Evolutionary conservation across 176 grass and related monocot genomes (phyloP).

Genomic region (Canna indica): DNA sequence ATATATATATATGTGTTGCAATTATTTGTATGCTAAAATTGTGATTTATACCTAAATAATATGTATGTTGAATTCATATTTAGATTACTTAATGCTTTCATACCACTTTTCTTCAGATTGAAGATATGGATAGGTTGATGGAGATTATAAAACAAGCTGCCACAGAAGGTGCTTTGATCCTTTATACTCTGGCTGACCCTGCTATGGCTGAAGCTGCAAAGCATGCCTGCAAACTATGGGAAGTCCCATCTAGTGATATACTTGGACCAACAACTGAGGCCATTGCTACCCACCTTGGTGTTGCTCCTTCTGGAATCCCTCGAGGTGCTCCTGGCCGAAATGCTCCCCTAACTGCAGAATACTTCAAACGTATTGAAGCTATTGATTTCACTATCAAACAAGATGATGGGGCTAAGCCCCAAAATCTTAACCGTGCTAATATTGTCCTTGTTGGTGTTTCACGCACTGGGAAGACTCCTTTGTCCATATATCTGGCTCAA

Average conservation of each 20-base stretch:
- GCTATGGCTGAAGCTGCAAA: slow-evolving; percentile 62
- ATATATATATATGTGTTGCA: background rate
- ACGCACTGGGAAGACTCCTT: slow-evolving; percentile 85
- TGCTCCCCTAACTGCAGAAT: slow-evolving; percentile 56
- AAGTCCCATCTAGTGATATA: slow-evolving; percentile 59
- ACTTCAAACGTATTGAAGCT: slow-evolving; percentile 79
- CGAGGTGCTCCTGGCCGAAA: slow-evolving; percentile 54
- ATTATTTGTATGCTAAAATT: background rate
- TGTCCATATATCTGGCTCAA: slow-evolving; percentile 91
- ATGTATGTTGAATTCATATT: background rate
- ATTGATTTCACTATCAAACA: slow-evolving; percentile 98
- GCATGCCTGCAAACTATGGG: slow-evolving; percentile 69
- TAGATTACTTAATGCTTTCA: no score
- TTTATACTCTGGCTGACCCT: slow-evolving; percentile 92
- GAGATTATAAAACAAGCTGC: slow-evolving; percentile 93
- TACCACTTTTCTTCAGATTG: slow-evolving; percentile 35
- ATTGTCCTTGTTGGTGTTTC: slow-evolving; percentile 93
- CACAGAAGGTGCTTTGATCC: slow-evolving; percentile 68
- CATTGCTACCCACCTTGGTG: slow-evolving; percentile 80
- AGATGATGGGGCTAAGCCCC: slow-evolving; percentile 84
- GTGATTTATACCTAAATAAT: no score
- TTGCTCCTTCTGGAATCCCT: slow-evolving; percentile 88
- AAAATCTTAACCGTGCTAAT: slow-evolving; percentile 59
- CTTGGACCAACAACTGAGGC: slow-evolving; percentile 78
- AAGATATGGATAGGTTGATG: slow-evolving; percentile 54